Evolutionary conservation across 208 protist genomes (phyloP).

Genomic region (Acanthamoeba lenticulata): DNA sequence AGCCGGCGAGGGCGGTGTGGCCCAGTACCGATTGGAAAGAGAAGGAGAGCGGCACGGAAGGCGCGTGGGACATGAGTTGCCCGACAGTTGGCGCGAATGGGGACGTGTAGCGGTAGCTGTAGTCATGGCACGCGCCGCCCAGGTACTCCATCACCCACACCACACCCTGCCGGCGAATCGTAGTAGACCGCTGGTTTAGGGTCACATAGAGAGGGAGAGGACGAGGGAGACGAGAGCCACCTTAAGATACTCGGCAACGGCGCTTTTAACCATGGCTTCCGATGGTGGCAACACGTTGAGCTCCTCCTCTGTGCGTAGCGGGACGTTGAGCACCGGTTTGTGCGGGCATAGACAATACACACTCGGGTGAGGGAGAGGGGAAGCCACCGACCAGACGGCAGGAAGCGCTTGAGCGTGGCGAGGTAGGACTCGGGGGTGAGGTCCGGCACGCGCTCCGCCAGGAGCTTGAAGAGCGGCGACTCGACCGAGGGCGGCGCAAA

Average conservation of each 20-base stretch:
- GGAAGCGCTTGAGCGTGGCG: background rate
- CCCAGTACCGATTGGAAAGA: background rate
- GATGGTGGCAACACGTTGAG: background rate
- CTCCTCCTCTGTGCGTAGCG: background rate
- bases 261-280: background rate
- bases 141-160: conserved; percentile 64
- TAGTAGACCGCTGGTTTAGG: background rate
- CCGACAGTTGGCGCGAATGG: background rate
- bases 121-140: conserved; percentile 25
- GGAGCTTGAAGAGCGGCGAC: background rate
- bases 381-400: background rate
- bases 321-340: background rate
- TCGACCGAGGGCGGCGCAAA: background rate
- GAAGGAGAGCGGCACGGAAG: background rate
- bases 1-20: background rate
- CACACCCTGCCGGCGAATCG: background rate
- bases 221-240: background rate
- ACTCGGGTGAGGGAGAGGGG: background rate
- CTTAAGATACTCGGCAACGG: background rate
- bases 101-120: conserved; percentile 41
- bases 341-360: background rate
- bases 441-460: background rate
- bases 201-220: background rate
- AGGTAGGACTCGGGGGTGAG: background rate
- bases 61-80: background rate